phyloP scores from a whole-genome alignment of 2,329 filamentous ascomycete genomes.

The Tympanopsis confertula region DNA sequence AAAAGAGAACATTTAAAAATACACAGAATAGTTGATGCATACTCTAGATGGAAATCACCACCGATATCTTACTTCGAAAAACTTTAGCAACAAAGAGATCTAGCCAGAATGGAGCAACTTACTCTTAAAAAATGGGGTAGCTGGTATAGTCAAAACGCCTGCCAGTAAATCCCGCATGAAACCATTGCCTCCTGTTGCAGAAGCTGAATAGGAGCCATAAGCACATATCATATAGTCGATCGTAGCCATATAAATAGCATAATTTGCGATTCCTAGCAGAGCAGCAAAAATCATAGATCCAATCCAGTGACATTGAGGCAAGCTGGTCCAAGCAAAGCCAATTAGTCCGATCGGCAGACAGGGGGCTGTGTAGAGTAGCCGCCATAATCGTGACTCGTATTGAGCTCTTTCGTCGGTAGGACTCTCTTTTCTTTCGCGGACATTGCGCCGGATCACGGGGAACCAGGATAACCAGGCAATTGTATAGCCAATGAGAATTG shows the following conservation, averaged over 20 bases:
- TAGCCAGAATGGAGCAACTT: conserved; percentile 4
- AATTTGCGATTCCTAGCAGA: conserved; percentile 64
- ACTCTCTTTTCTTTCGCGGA: conserved; percentile 34
- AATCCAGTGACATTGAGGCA: conserved; percentile 56
- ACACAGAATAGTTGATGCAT: conserved; percentile 52
- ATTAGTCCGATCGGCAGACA: conserved; percentile 56
- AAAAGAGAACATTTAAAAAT: too few relatives aligned
- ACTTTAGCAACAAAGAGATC: conserved; percentile 1
- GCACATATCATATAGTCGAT: conserved; percentile 70
- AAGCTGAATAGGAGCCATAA: conserved; percentile 63
- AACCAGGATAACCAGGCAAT: conserved; percentile 49
- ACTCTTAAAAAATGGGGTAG: conserved; percentile 48
- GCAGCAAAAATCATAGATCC: conserved; percentile 52
- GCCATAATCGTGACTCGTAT: conserved; percentile 57
- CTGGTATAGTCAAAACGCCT: conserved; percentile 58
- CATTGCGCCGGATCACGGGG: conserved; percentile 40
- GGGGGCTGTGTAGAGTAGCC: conserved; percentile 49
- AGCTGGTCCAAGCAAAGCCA: conserved; percentile 58
- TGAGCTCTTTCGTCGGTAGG: conserved; percentile 46
- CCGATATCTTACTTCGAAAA: conserved; percentile 30
- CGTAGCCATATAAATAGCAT: conserved; percentile 64
- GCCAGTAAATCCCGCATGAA: conserved; percentile 65
- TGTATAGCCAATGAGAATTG: conserved; percentile 56
- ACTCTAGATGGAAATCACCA: conserved; percentile 38
- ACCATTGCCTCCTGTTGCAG: conserved; percentile 65